Conservation (phyloP, 495 filamentous ascomycete species). For the Coniosporium apollinis region DNA sequence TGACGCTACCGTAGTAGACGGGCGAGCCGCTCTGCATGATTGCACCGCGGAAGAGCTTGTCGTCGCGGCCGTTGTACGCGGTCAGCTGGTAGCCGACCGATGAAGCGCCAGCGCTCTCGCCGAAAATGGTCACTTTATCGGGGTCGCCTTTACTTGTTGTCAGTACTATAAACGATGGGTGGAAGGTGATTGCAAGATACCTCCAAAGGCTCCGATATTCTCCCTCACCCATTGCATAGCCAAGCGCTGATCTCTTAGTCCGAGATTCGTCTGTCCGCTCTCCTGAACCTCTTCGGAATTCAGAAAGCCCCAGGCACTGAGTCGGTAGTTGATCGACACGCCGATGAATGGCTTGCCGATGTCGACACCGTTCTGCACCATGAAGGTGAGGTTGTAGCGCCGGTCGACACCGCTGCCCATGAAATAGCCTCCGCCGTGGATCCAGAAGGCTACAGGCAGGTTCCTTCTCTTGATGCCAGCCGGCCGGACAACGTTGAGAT, state of each 20-base stretch:
- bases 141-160: slow-evolving; percentile 13
- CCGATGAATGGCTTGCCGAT: slow-evolving; percentile 44
- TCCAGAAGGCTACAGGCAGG: slow-evolving; percentile 51
- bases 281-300: slow-evolving; percentile 20
- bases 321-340: slow-evolving; percentile 44
- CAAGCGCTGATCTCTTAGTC: slow-evolving; percentile 41
- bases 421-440: slow-evolving; percentile 33
- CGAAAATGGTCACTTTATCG: slow-evolving; percentile 20
- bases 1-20: slow-evolving; percentile 14
- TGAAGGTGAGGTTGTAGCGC: slow-evolving; percentile 35
- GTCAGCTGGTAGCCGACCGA: slow-evolving; percentile 23
- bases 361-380: slow-evolving; percentile 33
- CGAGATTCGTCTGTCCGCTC: slow-evolving; percentile 38
- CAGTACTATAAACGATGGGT: no score
- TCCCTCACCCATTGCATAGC: slow-evolving; percentile 43
- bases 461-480: slow-evolving; percentile 34
- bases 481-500: slow-evolving; percentile 47
- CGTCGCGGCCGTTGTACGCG: slow-evolving; percentile 25
- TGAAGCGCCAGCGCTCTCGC: slow-evolving; percentile 12
- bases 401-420: slow-evolving; percentile 16
- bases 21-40: slow-evolving; percentile 31
- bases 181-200: slow-evolving; percentile 10
- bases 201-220: slow-evolving; percentile 25
- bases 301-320: slow-evolving; percentile 38
- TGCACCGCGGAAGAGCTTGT: slow-evolving; percentile 34